Conservation (phyloP, 768 basidiomycete species). For the Lentinus tigrinus region DNA sequence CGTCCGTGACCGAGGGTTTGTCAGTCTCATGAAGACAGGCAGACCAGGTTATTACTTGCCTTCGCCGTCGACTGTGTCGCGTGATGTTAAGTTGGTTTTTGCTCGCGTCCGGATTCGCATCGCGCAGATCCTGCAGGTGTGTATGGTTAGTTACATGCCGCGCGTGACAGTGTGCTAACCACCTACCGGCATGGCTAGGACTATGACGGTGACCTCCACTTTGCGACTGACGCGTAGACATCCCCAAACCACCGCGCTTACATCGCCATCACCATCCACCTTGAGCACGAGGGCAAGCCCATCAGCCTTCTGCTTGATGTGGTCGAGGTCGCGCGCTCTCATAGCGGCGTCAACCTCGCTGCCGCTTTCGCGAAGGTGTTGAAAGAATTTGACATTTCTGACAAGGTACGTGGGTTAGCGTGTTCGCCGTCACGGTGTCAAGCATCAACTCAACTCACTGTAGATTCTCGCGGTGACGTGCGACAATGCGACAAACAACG, state of each 20-base stretch:
- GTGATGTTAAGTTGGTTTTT: slow-evolving; percentile 34
- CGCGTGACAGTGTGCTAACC: not conserved
- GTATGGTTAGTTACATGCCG: too few relatives aligned
- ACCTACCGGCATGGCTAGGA: slow-evolving; percentile 10
- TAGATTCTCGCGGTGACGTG: slow-evolving; percentile 36
- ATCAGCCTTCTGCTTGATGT: not conserved
- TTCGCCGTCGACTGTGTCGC: slow-evolving; percentile 30
- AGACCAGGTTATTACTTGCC: slow-evolving; percentile 36
- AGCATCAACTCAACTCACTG: too few relatives aligned
- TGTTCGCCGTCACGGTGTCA: too few relatives aligned
- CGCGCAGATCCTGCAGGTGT: slow-evolving; percentile 19
- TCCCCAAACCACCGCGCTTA: not conserved
- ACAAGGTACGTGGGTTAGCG: not conserved
- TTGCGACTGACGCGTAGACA: slow-evolving; percentile 21
- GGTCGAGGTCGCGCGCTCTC: not conserved
- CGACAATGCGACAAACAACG: slow-evolving; percentile 38
- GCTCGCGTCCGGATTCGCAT: slow-evolving; percentile 18
- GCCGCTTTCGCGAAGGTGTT: not conserved
- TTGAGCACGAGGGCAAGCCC: not conserved
- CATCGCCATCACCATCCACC: not conserved
- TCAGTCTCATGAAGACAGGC: slow-evolving; percentile 33
- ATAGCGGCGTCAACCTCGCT: not conserved
- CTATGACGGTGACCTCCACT: slow-evolving; percentile 27
- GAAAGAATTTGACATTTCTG: not conserved
- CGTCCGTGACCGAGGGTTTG: slow-evolving; percentile 34